A percentile compares a stretch with the other conserved stretches of the same genome.
These are phyloP conservation scores for Candida qinlingensis DNA, from an alignment of 805 yeast genomes.

Conservation along the genomic window DNA sequence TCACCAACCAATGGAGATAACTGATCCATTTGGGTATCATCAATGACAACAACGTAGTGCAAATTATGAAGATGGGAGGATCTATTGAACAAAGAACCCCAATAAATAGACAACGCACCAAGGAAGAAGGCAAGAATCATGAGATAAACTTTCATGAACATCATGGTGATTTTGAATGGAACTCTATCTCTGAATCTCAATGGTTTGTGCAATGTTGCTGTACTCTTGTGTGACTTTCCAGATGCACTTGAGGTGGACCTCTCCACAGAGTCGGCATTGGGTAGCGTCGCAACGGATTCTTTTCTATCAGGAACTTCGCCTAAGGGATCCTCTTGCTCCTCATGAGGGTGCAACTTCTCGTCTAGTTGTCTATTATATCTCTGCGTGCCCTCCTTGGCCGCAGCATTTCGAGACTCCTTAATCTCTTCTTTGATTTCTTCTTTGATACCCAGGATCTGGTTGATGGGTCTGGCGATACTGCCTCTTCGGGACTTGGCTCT, in stretches of 20 bases:
- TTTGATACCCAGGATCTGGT: constrained; percentile 1
- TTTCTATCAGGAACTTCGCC: too few species aligned
- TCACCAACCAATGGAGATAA: constrained; percentile 11
- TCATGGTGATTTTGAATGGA: background rate
- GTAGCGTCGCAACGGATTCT: too few species aligned
- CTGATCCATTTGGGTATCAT: constrained; percentile 12
- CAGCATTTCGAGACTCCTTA: too few species aligned
- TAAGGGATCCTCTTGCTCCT: too few species aligned
- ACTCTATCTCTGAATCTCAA: background rate
- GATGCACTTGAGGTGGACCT: too few species aligned
- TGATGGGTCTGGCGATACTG: constrained; percentile 6
- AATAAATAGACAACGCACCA: constrained; percentile 13
- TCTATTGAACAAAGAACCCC: constrained; percentile 26
- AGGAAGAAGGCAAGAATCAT: constrained; percentile 3
- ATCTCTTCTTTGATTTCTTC: background rate
- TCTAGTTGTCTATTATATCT: background rate
- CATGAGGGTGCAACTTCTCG: too few species aligned
- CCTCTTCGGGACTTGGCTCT: constrained; percentile 4
- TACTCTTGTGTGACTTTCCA: background rate
- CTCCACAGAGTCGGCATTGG: too few species aligned
- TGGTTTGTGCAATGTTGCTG: background rate
- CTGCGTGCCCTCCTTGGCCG: background rate
- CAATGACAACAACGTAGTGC: constrained; percentile 18
- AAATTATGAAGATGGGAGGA: constrained; percentile 11
- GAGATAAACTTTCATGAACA: constrained; percentile 6